A percentile compares a stretch with the other conserved stretches of the same genome.
Conservation (phyloP, 2,329 filamentous ascomycete species). For the Lithohypha guttulata region DNA sequence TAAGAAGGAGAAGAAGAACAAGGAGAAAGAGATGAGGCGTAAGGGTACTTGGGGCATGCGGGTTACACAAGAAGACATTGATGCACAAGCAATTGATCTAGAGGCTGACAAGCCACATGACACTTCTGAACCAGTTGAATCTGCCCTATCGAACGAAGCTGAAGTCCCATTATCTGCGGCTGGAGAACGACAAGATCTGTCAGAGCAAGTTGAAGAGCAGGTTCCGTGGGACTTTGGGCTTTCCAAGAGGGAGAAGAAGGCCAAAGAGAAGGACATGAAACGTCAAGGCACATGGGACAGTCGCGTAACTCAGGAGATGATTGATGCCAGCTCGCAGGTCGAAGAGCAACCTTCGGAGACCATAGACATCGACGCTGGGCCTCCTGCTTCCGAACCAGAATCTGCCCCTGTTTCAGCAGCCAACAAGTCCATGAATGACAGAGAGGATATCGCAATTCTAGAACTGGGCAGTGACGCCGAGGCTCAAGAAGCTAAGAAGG, state of each 20-base stretch:
- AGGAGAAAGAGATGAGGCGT: slow-evolving; percentile 17
- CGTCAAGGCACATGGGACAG: slow-evolving; percentile 9
- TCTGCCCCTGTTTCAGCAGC: neutral
- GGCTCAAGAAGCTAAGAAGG: neutral
- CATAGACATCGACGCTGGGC: neutral
- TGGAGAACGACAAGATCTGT: too few species aligned
- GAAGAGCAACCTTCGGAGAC: neutral
- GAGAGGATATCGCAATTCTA: neutral
- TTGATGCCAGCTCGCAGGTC: too few species aligned
- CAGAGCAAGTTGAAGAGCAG: neutral
- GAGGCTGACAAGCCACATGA: neutral
- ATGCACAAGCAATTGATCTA: neutral
- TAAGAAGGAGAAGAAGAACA: slow-evolving; percentile 16
- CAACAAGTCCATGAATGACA: neutral
- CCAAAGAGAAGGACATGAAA: slow-evolving; percentile 12
- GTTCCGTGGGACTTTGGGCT: slow-evolving; percentile 8
- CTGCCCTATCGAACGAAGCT: neutral
- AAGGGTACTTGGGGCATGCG: slow-evolving; percentile 5
- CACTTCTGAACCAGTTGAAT: neutral
- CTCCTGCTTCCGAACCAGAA: neutral
- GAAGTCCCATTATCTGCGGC: neutral
- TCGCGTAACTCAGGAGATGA: slow-evolving; percentile 3
- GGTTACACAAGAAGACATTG: neutral
- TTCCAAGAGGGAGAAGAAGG: slow-evolving; percentile 7
- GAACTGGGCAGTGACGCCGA: neutral